Evolutionary conservation across 2,329 filamentous ascomycete genomes (phyloP).

Genomic region (Stachybotrys echinatus): DNA sequence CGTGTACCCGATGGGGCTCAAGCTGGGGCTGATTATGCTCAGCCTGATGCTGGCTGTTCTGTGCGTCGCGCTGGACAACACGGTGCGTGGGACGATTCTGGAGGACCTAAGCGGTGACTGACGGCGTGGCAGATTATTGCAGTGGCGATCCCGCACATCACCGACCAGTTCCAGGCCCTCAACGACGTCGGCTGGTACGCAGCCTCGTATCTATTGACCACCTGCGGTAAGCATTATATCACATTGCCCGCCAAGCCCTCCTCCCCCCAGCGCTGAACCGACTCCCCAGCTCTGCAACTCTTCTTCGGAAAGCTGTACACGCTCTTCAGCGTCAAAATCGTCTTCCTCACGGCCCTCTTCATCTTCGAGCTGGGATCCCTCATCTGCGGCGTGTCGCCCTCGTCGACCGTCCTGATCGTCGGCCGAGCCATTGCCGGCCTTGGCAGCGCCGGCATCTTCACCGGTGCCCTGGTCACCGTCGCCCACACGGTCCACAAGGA

Average conservation of each 20-base stretch:
- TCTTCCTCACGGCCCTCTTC: constrained; percentile 16
- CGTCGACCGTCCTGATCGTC: constrained; percentile 41
- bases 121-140: no score
- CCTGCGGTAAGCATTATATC: no score
- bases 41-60: not conserved
- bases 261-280: no score
- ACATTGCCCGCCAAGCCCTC: no score
- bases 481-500: constrained; percentile 27
- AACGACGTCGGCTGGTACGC: constrained; percentile 24
- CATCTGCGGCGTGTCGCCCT: constrained; percentile 22
- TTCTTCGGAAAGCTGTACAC: constrained; percentile 35
- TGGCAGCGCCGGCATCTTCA: constrained; percentile 47
- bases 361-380: constrained; percentile 24
- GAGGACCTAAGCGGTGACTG: no score
- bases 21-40: not conserved
- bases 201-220: constrained; percentile 31
- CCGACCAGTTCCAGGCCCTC: constrained; percentile 21
- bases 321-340: constrained; percentile 26
- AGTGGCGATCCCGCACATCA: constrained; percentile 25
- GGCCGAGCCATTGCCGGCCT: constrained; percentile 46
- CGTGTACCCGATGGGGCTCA: not conserved
- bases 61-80: not conserved
- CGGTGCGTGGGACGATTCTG: no score
- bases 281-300: constrained; percentile 28
- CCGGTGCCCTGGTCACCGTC: constrained; percentile 27